Evolutionary conservation across 139 green algal genomes (phyloP), one percentile per base, ranked within the genome.

Genomic region (Gonium pectorale): DNA sequence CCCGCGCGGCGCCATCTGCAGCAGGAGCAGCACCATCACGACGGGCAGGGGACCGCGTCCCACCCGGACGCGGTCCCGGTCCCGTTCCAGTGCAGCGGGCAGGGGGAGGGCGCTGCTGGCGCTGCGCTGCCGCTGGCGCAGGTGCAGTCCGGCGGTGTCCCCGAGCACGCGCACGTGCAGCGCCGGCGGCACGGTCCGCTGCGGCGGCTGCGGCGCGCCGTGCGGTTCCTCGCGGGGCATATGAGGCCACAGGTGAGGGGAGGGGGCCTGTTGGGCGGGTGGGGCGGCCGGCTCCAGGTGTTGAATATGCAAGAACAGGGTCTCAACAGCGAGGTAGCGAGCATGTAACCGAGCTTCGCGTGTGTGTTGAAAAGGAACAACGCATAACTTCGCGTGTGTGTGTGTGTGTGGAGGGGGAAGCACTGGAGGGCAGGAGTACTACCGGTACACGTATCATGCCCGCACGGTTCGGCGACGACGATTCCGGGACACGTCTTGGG

Each of bases 171-270:
- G 27, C 27, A 26, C n/a, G 40, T 38, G 44, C 41, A 5, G 54
- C 75, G 0, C 4, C n/a, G n/a, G 38, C 60, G 62, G 19, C 43
- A 33, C 8, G 77, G 77, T 0, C 77, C 44, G 62, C 62, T 83
- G n/a, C 60, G 77, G 21, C 33, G 44, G 8, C 77, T 83, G 6
- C 31, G 77, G 8, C 31, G 77, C 1, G 44, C n/a, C 31, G 43
- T 83, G 3, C 77, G 77, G 13, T 26, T 41, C 43, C 8, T 62
- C 43, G 77, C 31, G 3, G 26, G 3, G 3, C 31, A 31, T 19
- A 43, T 83, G 41, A 9, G 77, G 22, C 77, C 77, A 2, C 21
- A 64, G 63, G 77, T 83, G 27, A 41, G 72, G 21, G n/a, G 24
- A 29, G 24, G 19, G 56, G 19, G 56, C 21, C 13, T 33, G 56